Evolutionary conservation across 2,329 filamentous ascomycete genomes (phyloP), one percentile per base, ranked within the genome.

Genomic region (Penicillium sp.): DNA sequence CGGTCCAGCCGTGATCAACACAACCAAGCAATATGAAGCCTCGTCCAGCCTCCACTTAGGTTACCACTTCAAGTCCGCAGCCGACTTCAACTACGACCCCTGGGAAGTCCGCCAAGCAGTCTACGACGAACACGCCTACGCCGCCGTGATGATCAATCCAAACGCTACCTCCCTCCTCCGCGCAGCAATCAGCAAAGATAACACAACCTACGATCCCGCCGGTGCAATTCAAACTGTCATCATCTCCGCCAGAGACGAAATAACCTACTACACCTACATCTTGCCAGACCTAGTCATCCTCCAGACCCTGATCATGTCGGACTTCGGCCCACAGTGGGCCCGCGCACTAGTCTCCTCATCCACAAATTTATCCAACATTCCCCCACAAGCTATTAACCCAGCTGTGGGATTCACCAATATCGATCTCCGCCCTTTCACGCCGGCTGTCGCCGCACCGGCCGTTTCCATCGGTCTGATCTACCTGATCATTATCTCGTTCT

Each of bases 401-500:
- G 82, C 75, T 0, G 81, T 85, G 51, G 82, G 79, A 0, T 85
- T 85, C 67, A 80, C 76, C 4, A 73, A 74, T 15, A 77, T 80
- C 67, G 85, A 88, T 54, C 74, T 88, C 4, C 76, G 85, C 2
- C 85, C 85, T 0, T 87, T 88, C 66, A 72, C 67, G 15, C 84
- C 84, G 0, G 75, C 81, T 6, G 77, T 77, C 2, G 74, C 79
- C 0, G 83, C 80, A 2, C 85, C 85, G 0, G 79, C 84, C 1
- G 80, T 87, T 2, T 82, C 78, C 1, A 85, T 88, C 51, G 85
- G 85, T 0, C 71, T 88, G 26, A 87, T 88, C 61, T 88, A 88
- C 65, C 73, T 87, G 1, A 87, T 88, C 63, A 87, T 88, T 63
- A 77, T 88, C 40, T 82, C 84, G 0, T 88, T 88, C 73, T 87